Conservation (phyloP, 2,329 filamentous ascomycete species). For the Pyrenophora tritici-repentis region DNA sequence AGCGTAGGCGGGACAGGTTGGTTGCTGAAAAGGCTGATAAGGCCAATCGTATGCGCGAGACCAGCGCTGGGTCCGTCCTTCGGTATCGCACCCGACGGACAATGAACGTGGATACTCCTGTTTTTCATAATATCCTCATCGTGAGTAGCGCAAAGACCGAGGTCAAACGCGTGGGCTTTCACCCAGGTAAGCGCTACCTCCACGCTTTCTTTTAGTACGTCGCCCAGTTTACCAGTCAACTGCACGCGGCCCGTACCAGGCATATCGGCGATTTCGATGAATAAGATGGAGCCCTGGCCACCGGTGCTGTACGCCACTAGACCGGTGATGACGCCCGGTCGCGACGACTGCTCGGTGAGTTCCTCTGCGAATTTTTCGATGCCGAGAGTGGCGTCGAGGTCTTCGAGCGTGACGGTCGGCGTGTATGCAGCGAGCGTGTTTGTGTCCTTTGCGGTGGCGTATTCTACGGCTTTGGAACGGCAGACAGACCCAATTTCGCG, state of each 20-base stretch:
- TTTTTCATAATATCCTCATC: conserved; percentile 95
- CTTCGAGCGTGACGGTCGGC: conserved; percentile 72
- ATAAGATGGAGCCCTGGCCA: conserved; percentile 92
- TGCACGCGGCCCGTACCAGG: conserved; percentile 90
- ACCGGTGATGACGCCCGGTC: conserved; percentile 92
- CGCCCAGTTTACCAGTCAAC: conserved; percentile 92
- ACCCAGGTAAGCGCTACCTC: conserved; percentile 97
- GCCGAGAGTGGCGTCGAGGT: conserved; percentile 88
- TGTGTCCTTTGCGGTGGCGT: conserved; percentile 83
- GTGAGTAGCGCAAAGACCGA: conserved; percentile 80
- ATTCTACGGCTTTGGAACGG: conserved; percentile 84
- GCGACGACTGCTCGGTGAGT: conserved; percentile 79
- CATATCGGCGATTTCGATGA: conserved; percentile 98
- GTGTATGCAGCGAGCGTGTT: conserved; percentile 69
- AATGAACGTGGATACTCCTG: conserved; percentile 93
- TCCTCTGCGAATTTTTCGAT: conserved; percentile 95
- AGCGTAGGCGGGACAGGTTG: conserved; percentile 87
- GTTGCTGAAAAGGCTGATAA: conserved; percentile 87
- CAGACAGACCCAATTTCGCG: conserved; percentile 94
- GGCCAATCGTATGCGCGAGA: conserved; percentile 88
- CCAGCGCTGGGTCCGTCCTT: conserved; percentile 88
- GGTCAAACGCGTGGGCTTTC: conserved; percentile 89
- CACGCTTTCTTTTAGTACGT: conserved; percentile 95
- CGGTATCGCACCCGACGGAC: conserved; percentile 89
- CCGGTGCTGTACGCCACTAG: conserved; percentile 93